Base-by-base conservation (phyloP, 2,329 filamentous ascomycete species). In the Bipolaris sorokiniana region DNA sequence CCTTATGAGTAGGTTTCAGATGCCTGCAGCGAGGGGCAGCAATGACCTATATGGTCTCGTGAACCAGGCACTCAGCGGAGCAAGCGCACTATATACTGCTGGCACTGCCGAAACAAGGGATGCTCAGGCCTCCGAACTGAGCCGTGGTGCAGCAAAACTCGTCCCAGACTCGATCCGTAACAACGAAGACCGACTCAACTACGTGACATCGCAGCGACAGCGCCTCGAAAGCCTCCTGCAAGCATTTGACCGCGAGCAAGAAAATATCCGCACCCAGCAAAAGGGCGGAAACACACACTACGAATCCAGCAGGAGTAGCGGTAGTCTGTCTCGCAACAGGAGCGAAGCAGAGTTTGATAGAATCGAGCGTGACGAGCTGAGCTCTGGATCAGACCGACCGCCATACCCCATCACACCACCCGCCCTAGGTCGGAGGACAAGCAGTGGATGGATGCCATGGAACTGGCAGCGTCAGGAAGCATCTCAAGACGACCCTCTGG, bases 271-370 rank as follows among this genome's bases (percentile, higher is more conserved):
- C 68, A 55, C 62, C 11, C 62, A 72, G 52, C 61, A 72, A 44
- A 70, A 77, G 18, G 76, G 81, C 59, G 77, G 82, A 49, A 80
- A 78, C 55, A 63, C 28, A 74, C 80, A 58, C 80, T 80, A 74
- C 59, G 80, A 82, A n/a, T 63, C 65, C 44, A 64, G 45, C 23
- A 57, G 45, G 38, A 64, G 58, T 47, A 62, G 53, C 7, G 53
- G 51, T 59, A 86, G 81, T 3, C 78, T 96, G 68, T 89, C 86
- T 67, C 94, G 94, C 79, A 94, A 90, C 71, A 87, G 88, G 62
- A 96, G 91, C 74, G 92, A 97, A 73, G 86, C 85, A 18, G 94
- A 96, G 67, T 97, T 97, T 71, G 92, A 96, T 71, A 90, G 91
- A 74, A 91, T 96, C 65, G 90, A 95, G 61, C 87, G 71, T 28